phyloP scores from a whole-genome alignment of 768 basidiomycete species.

The Clitopilus hobsonii region DNA sequence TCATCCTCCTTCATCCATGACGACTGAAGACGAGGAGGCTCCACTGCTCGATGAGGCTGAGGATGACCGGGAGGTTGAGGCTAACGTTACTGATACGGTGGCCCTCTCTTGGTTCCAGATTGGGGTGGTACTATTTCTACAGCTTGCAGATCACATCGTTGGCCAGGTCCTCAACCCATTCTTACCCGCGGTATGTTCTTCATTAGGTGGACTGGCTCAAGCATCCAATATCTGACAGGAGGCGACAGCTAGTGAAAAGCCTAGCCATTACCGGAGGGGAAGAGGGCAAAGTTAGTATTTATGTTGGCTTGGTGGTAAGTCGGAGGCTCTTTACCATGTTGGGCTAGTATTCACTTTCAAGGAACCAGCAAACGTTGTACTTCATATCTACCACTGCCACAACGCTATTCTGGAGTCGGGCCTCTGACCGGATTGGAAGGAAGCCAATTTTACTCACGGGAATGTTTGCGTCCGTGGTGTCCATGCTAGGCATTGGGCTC shows the following conservation, averaged over 20 bases:
- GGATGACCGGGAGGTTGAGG: too few relatives aligned
- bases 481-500: slow-evolving; percentile 30
- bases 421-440: slow-evolving; percentile 32
- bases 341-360: background rate
- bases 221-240: background rate
- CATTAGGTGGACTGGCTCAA: background rate
- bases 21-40: background rate
- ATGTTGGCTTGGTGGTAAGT: slow-evolving; percentile 41
- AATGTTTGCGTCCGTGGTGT: slow-evolving; percentile 23
- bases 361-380: slow-evolving; percentile 30
- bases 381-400: slow-evolving; percentile 28
- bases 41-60: background rate
- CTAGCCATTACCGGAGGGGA: slow-evolving; percentile 40
- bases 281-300: slow-evolving; percentile 42
- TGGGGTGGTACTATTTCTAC: slow-evolving; percentile 28
- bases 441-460: slow-evolving; percentile 28
- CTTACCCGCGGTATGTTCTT: slow-evolving; percentile 13
- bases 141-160: slow-evolving; percentile 27
- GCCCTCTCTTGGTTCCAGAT: slow-evolving; percentile 32
- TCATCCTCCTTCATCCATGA: background rate
- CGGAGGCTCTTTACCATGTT: background rate
- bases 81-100: background rate
- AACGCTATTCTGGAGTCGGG: slow-evolving; percentile 27
- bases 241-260: slow-evolving; percentile 34
- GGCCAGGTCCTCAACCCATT: slow-evolving; percentile 41